phyloP scores from a whole-genome alignment of 306 rosid genomes.

The Prunus dulcis region DNA sequence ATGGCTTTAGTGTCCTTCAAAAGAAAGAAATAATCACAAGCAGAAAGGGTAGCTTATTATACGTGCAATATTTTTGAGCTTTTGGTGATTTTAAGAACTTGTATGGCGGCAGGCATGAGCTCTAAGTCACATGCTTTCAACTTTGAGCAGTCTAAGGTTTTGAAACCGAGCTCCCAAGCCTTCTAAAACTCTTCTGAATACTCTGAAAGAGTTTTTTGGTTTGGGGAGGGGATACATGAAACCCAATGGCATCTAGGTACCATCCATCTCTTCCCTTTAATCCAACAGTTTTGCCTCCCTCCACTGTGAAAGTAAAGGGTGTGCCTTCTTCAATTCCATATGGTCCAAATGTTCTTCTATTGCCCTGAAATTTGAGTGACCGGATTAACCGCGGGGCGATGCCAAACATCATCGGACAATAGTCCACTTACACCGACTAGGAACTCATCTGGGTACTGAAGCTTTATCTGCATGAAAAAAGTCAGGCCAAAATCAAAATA shows the following conservation, averaged over 20 bases:
- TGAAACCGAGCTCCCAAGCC: slow-evolving; percentile 30
- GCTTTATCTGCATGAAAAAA: slow-evolving; percentile 37
- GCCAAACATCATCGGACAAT: slow-evolving; percentile 29
- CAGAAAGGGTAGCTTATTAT: not conserved
- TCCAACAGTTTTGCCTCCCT: slow-evolving; percentile 57
- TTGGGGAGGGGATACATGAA: slow-evolving; percentile 27
- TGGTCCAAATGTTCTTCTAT: slow-evolving; percentile 50
- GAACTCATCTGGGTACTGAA: slow-evolving; percentile 53
- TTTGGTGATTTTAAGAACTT: not conserved
- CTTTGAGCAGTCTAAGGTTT: slow-evolving; percentile 17
- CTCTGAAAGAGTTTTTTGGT: slow-evolving; percentile 28
- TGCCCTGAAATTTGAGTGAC: slow-evolving; percentile 54
- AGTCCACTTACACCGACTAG: slow-evolving; percentile 47
- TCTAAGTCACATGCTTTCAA: not conserved
- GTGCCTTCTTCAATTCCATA: slow-evolving; percentile 63
- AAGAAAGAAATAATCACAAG: not conserved
- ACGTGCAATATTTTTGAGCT: not conserved
- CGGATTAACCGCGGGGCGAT: slow-evolving; percentile 41
- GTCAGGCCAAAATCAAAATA: not conserved
- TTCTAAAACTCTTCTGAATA: slow-evolving; percentile 37
- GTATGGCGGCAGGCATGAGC: not conserved
- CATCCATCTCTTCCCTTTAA: slow-evolving; percentile 49
- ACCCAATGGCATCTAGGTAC: slow-evolving; percentile 52
- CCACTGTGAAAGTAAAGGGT: slow-evolving; percentile 46
- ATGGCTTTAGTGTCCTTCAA: too few species aligned